A percentile compares a stretch with the other conserved stretches of the same genome.
These are phyloP conservation scores for Chlorophyllum brunneum DNA, from an alignment of 768 basidiomycete genomes.

Conservation along the genomic window DNA sequence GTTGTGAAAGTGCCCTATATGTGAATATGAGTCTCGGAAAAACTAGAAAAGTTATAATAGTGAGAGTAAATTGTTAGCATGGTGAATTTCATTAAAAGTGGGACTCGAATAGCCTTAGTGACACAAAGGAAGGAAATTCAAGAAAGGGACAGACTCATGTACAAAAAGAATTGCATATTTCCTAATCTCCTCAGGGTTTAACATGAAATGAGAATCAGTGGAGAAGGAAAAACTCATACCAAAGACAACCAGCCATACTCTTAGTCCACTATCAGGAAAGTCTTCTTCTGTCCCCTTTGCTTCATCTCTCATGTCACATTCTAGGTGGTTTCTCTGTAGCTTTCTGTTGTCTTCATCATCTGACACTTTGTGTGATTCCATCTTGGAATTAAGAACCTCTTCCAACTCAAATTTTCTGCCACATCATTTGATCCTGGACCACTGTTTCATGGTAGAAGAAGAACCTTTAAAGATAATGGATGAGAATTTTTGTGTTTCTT, in stretches of 20 bases:
- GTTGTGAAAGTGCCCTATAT: no score
- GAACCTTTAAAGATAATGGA: no score
- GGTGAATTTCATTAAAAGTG: neutral
- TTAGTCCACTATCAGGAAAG: slow-evolving; percentile 40
- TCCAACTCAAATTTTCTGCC: no score
- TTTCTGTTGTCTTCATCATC: neutral
- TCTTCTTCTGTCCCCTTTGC: slow-evolving; percentile 20
- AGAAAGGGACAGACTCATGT: slow-evolving; percentile 31
- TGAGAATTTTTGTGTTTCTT: no score
- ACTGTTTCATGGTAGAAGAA: no score
- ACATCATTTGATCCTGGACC: no score
- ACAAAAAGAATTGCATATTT: slow-evolving; percentile 42
- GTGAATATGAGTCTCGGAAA: no score
- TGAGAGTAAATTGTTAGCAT: no score
- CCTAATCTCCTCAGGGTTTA: slow-evolving; percentile 22
- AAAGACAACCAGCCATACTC: slow-evolving; percentile 40
- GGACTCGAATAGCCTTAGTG: slow-evolving; percentile 49
- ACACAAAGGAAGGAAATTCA: slow-evolving; percentile 9
- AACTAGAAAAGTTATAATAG: no score
- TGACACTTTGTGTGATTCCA: neutral
- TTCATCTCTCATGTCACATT: neutral
- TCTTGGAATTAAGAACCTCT: no score
- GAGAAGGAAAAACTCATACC: slow-evolving; percentile 29
- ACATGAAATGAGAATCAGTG: no score
- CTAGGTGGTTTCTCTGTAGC: neutral